A percentile compares a stretch with the other conserved stretches of the same genome.
phyloP scores from a whole-genome alignment of 768 basidiomycete genomes.

The Astraeus odoratus region DNA sequence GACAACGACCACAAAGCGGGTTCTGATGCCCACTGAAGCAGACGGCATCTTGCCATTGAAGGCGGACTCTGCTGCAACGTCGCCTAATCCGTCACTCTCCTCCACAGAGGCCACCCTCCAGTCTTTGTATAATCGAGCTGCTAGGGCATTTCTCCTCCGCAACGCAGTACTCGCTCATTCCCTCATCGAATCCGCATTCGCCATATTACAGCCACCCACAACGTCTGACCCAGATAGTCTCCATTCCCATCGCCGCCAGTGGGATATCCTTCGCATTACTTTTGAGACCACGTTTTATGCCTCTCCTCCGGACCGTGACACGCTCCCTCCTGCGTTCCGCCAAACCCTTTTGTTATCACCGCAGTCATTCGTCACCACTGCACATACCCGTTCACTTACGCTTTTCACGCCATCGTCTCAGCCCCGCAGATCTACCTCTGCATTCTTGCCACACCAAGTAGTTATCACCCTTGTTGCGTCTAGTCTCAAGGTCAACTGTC shows the following conservation, averaged over 20 bases:
- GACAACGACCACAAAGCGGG: constrained; percentile 20
- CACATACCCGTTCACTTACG: constrained; percentile 57
- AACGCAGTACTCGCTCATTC: constrained; percentile 61
- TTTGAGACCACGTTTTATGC: constrained; percentile 69
- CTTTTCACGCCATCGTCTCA: constrained; percentile 55
- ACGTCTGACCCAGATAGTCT: constrained; percentile 31
- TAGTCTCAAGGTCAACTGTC: constrained; percentile 58
- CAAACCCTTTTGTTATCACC: constrained; percentile 51
- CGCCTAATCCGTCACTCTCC: constrained; percentile 10
- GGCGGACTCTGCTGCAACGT: constrained; percentile 19
- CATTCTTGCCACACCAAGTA: constrained; percentile 62
- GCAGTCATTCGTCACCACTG: constrained; percentile 45
- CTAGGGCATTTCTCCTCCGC: constrained; percentile 71
- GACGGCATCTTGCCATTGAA: constrained; percentile 31
- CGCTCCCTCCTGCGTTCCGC: constrained; percentile 46
- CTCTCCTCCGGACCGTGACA: constrained; percentile 35
- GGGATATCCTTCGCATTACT: constrained; percentile 84
- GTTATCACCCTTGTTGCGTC: constrained; percentile 65
- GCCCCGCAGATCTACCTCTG: constrained; percentile 36
- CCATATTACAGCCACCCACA: constrained; percentile 43
- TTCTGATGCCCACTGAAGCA: background rate
- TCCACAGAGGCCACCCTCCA: constrained; percentile 48
- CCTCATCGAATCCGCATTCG: constrained; percentile 62
- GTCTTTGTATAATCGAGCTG: constrained; percentile 70
- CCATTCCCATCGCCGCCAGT: constrained; percentile 59